phyloP scores from a whole-genome alignment of 352 stramenopile species.

The Globisporangium uncinulatum region DNA sequence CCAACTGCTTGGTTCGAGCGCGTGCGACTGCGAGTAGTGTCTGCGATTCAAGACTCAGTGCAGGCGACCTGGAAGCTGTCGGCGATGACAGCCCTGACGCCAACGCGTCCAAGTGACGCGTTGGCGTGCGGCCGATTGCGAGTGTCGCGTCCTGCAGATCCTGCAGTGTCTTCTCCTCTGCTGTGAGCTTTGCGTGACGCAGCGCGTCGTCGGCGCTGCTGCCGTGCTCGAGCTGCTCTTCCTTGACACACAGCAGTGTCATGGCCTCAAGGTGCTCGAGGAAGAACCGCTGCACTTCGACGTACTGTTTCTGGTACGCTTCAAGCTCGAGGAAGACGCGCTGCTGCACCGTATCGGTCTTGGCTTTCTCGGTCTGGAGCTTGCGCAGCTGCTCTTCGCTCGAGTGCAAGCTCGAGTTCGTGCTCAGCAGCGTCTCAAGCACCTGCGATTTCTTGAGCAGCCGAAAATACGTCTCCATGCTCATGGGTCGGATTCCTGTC shows the following conservation, averaged over 20 bases:
- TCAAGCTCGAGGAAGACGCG: slow-evolving; percentile 49
- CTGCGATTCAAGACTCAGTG: slow-evolving; percentile 31
- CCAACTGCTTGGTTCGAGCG: slow-evolving; percentile 34
- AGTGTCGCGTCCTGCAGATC: slow-evolving; percentile 36
- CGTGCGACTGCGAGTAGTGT: slow-evolving; percentile 34
- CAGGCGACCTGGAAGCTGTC: background rate
- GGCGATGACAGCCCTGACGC: background rate
- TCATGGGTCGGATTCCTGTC: slow-evolving; percentile 22
- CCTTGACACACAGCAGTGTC: slow-evolving; percentile 32
- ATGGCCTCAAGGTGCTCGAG: slow-evolving; percentile 45
- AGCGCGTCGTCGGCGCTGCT: slow-evolving; percentile 8
- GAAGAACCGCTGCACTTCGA: slow-evolving; percentile 45
- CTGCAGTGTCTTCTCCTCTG: slow-evolving; percentile 42
- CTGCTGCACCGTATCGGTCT: slow-evolving; percentile 42
- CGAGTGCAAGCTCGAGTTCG: slow-evolving; percentile 32
- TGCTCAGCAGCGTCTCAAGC: slow-evolving; percentile 40
- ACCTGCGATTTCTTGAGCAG: slow-evolving; percentile 67
- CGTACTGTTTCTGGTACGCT: slow-evolving; percentile 39
- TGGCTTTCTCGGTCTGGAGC: slow-evolving; percentile 39
- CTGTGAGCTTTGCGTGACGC: slow-evolving; percentile 10
- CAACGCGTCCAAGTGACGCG: too few species aligned
- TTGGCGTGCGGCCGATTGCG: background rate
- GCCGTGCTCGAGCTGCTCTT: slow-evolving; percentile 28
- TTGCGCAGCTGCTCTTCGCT: slow-evolving; percentile 38
- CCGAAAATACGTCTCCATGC: slow-evolving; percentile 52